Conservation (phyloP, 768 basidiomycete genomes). For the Lactifluus piperatus region DNA sequence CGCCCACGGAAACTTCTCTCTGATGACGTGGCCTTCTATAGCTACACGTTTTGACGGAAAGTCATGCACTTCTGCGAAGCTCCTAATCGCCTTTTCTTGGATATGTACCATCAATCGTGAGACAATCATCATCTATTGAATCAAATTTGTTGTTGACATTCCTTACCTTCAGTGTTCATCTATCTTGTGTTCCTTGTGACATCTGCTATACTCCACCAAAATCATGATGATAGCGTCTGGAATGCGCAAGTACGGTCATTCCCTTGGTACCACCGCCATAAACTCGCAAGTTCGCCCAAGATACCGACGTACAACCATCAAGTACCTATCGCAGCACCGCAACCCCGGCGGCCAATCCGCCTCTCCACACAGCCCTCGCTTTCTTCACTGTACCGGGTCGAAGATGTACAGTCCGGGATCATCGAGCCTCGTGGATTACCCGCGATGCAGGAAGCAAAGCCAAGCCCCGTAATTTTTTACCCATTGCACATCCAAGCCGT, state of each 20-base stretch:
- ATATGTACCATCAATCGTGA: conserved; percentile 17
- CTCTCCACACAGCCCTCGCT: not conserved
- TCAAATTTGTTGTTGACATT: not conserved
- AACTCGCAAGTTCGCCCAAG: conserved; percentile 4
- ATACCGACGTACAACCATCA: not conserved
- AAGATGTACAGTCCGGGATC: not conserved
- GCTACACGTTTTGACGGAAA: not conserved
- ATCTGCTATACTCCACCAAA: conserved; percentile 11
- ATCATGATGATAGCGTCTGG: conserved; percentile 10
- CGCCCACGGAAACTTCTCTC: not conserved
- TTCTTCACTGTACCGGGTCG: not conserved
- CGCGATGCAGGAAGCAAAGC: not conserved
- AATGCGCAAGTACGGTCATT: conserved; percentile 9
- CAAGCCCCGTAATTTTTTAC: conserved; percentile 2
- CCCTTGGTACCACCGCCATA: conserved; percentile 12
- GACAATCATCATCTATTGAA: not conserved
- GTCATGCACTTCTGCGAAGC: conserved; percentile 15
- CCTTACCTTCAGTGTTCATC: conserved; percentile 4
- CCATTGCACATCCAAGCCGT: conserved; percentile 10
- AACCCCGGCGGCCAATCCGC: conserved; percentile 12
- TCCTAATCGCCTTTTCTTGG: conserved; percentile 17
- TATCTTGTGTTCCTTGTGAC: conserved; percentile 10
- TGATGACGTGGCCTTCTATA: not conserved
- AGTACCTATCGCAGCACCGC: conserved; percentile 9
- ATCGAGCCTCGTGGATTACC: not conserved